A percentile compares a stretch with the other conserved stretches of the same genome.
Evolutionary conservation across 306 rosid genomes (phyloP).

Genomic region (Fragaria ananassa): DNA sequence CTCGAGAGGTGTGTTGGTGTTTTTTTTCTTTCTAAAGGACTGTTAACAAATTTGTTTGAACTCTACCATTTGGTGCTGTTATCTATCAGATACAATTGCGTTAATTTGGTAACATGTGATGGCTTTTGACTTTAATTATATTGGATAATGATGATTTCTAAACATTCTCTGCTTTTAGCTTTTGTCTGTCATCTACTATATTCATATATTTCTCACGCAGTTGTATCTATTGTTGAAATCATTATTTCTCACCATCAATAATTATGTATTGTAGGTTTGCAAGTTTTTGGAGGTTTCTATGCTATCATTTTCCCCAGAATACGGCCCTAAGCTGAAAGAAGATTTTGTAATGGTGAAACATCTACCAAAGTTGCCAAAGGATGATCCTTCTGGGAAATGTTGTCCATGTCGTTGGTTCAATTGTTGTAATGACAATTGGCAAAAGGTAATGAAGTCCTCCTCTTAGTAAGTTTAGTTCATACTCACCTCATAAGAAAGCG

Average conservation of each 20-base stretch:
- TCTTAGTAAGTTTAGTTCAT: slow-evolving; percentile 8
- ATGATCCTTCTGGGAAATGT: slow-evolving; percentile 70
- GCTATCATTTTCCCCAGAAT: slow-evolving; percentile 90
- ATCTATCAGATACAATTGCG: not conserved
- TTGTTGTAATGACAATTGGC: slow-evolving; percentile 99
- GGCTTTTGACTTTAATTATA: not conserved
- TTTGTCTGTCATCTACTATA: not conserved
- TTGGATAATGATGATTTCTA: not conserved
- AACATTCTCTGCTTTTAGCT: not conserved
- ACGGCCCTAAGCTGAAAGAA: slow-evolving; percentile 94
- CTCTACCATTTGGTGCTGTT: not conserved
- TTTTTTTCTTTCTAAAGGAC: slow-evolving; percentile 4
- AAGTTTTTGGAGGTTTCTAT: slow-evolving; percentile 95
- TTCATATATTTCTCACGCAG: slow-evolving; percentile 12
- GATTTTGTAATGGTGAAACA: slow-evolving; percentile 95
- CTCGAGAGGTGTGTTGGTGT: slow-evolving; percentile 76
- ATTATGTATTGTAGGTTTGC: slow-evolving; percentile 68
- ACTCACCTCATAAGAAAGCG: not conserved
- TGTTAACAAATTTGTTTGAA: not conserved
- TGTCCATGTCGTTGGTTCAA: slow-evolving; percentile 62
- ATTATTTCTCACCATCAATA: slow-evolving; percentile 22
- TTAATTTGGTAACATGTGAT: not conserved
- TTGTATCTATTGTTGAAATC: not conserved
- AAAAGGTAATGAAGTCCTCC: slow-evolving; percentile 58
- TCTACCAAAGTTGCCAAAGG: slow-evolving; percentile 64